phyloP scores from a whole-genome alignment of 1,139 yeast species.

The Maudiozyma humilis region DNA sequence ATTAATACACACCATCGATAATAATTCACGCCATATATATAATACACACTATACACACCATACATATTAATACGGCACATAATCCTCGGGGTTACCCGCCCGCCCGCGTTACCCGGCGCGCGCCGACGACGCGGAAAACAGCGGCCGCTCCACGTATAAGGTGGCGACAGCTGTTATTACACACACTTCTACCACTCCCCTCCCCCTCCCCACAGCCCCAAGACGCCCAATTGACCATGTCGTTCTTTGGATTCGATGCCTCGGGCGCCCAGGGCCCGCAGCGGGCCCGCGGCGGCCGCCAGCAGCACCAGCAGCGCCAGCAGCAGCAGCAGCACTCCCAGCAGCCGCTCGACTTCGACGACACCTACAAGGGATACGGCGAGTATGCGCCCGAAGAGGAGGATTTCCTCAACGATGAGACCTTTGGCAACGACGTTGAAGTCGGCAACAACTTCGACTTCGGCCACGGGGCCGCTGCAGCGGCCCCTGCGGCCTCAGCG shows the following conservation, averaged over 20 bases:
- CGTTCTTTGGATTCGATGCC: slow-evolving; percentile 31
- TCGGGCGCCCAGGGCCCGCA: slow-evolving; percentile 8
- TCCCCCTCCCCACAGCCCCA: too few relatives aligned
- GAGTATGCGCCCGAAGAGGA: slow-evolving; percentile 60
- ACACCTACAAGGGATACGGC: slow-evolving; percentile 75
- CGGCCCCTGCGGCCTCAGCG: slow-evolving; percentile 20
- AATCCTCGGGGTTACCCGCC: too few relatives aligned
- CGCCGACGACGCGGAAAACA: too few relatives aligned
- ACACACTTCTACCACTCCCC: too few relatives aligned
- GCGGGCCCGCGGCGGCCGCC: too few relatives aligned
- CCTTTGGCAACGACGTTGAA: slow-evolving; percentile 62
- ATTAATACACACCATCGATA: too few relatives aligned
- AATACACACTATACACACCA: too few relatives aligned
- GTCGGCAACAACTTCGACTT: slow-evolving; percentile 72
- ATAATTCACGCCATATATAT: too few relatives aligned
- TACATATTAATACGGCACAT: too few relatives aligned
- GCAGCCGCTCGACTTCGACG: slow-evolving; percentile 55
- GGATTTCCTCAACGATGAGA: slow-evolving; percentile 79
- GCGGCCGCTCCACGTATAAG: too few relatives aligned
- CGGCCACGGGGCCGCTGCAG: slow-evolving; percentile 33
- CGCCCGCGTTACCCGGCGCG: too few relatives aligned
- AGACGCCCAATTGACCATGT: slow-evolving; percentile 16
- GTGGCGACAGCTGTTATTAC: too few relatives aligned
- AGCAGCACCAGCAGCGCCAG: slow-evolving; percentile 10
- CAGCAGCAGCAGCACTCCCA: slow-evolving; percentile 22